Conservation (phyloP, 1,284 basidiomycete genomes). For the Sporisorium exsertum region DNA sequence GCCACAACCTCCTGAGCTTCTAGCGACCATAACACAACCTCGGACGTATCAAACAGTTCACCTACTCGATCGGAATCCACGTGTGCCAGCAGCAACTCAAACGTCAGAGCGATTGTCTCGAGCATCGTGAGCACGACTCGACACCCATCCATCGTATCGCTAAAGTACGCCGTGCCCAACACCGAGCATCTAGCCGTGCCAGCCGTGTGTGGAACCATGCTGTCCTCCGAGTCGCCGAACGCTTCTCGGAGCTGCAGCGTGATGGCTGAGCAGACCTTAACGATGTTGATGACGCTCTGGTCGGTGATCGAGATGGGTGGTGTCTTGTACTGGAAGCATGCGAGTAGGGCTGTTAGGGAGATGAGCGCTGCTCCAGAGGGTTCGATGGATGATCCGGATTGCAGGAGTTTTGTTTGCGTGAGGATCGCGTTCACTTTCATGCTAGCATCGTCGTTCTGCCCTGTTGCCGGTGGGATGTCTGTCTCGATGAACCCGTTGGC, state of each 20-base stretch:
- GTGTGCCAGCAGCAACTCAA: constrained; percentile 1
- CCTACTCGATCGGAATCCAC: background rate
- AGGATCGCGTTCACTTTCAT: background rate
- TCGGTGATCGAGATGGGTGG: background rate
- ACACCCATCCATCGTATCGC: background rate
- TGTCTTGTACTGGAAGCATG: constrained; percentile 5
- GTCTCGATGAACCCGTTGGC: background rate
- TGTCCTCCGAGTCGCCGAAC: background rate
- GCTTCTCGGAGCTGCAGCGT: constrained; percentile 24
- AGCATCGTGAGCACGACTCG: constrained; percentile 15
- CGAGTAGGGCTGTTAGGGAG: constrained; percentile 17
- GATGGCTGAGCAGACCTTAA: constrained; percentile 17
- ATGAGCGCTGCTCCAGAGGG: constrained; percentile 6
- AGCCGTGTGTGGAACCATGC: no score
- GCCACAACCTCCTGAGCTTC: constrained; percentile 3
- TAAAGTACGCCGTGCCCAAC: background rate
- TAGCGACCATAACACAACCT: background rate
- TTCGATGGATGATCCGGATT: background rate
- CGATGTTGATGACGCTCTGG: constrained; percentile 1
- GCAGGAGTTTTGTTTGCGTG: background rate
- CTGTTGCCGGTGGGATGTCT: background rate
- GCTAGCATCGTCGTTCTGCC: background rate
- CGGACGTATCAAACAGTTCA: background rate
- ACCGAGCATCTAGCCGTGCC: background rate
- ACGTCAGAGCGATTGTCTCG: constrained; percentile 15